Evolutionary conservation across 768 basidiomycete genomes (phyloP).

Genomic region (Amanita molliuscula): DNA sequence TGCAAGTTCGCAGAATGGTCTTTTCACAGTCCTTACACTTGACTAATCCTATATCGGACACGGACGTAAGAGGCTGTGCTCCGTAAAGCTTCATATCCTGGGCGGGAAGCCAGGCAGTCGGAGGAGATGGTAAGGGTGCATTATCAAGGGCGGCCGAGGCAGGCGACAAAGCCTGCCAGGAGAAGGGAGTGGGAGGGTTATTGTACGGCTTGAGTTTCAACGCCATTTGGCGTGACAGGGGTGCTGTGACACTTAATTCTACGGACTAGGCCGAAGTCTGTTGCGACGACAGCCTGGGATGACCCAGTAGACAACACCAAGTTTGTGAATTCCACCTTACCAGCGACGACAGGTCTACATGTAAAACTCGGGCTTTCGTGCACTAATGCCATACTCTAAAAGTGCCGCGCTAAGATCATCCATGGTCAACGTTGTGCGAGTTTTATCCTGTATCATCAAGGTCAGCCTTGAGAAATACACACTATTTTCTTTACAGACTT

Average conservation of each 20-base stretch:
- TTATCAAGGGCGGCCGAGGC: slow-evolving; percentile 24
- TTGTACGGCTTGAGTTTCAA: slow-evolving; percentile 35
- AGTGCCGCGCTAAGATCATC: slow-evolving; percentile 92
- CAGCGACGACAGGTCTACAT: slow-evolving; percentile 30
- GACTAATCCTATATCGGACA: slow-evolving; percentile 50
- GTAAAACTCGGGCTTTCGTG: slow-evolving; percentile 92
- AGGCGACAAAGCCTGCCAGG: slow-evolving; percentile 44
- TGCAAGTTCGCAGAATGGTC: slow-evolving; percentile 65
- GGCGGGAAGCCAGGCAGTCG: slow-evolving; percentile 78
- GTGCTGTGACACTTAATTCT: background rate
- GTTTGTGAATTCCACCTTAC: no score
- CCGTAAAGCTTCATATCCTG: slow-evolving; percentile 87
- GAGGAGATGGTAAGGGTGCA: slow-evolving; percentile 51
- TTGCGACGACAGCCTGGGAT: background rate
- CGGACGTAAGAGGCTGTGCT: slow-evolving; percentile 57
- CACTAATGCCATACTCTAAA: slow-evolving; percentile 91
- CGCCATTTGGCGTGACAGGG: slow-evolving; percentile 22
- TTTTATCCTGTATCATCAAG: slow-evolving; percentile 54
- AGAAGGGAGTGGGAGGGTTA: slow-evolving; percentile 43
- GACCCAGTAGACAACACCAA: no score
- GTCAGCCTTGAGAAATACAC: background rate
- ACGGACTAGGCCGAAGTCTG: no score
- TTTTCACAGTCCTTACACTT: slow-evolving; percentile 78
- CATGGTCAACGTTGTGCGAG: slow-evolving; percentile 92
- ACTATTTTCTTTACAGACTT: slow-evolving; percentile 31